Conservation (phyloP, 2,329 filamentous ascomycete species). For the Colletotrichum limetticola region DNA sequence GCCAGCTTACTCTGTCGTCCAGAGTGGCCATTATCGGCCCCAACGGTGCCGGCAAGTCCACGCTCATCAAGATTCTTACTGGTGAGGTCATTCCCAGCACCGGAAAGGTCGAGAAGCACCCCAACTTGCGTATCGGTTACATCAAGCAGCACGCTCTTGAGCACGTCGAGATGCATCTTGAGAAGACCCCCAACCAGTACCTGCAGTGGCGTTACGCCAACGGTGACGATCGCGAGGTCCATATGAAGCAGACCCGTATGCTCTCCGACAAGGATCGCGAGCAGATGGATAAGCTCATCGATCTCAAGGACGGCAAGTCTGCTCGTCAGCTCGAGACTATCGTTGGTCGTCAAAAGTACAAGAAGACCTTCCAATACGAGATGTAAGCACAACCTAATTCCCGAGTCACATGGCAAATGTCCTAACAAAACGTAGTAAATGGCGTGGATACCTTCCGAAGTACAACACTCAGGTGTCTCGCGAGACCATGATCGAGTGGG, state of each 20-base stretch:
- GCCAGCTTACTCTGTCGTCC: constrained; percentile 87
- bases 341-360: constrained; percentile 97
- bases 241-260: constrained; percentile 96
- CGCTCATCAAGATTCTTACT: constrained; percentile 95
- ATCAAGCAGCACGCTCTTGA: constrained; percentile 99
- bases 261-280: constrained; percentile 85
- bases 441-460: constrained; percentile 89
- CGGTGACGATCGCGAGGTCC: constrained; percentile 95
- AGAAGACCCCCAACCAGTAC: constrained; percentile 99
- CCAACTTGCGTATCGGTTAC: constrained; percentile 98
- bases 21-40: constrained; percentile 96
- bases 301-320: constrained; percentile 85
- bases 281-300: constrained; percentile 92
- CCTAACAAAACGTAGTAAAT: constrained; percentile 72
- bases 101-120: constrained; percentile 96
- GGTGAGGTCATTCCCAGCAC: constrained; percentile 86
- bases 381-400: constrained; percentile 65
- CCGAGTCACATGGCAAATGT: constrained; percentile 40
- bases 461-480: constrained; percentile 92
- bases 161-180: constrained; percentile 99
- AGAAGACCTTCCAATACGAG: constrained; percentile 99
- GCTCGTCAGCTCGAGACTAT: constrained; percentile 83
- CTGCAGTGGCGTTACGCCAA: constrained; percentile 98
- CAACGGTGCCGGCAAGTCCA: constrained; percentile 98
- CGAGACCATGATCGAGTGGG: constrained; percentile 86